Base-by-base conservation (phyloP, 2,329 filamentous ascomycete genomes). In the Claviceps africana region DNA sequence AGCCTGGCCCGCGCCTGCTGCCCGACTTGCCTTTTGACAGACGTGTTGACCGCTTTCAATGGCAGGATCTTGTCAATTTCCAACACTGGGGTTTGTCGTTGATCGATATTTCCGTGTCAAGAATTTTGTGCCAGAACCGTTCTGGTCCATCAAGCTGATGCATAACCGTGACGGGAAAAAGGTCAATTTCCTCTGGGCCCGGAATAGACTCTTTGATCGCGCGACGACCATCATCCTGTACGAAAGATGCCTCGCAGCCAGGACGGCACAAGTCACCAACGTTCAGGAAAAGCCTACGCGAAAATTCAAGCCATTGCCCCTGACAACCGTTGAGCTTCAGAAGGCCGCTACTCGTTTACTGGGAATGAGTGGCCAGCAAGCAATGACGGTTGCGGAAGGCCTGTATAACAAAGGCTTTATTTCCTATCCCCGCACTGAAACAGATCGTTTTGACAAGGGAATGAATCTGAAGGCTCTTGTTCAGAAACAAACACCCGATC, bases 391-490 rank as follows among this genome's bases (percentile, higher is more conserved):
- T 25, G 93, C 93, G 4, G 93, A 98, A 67, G 73, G 74, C 5
- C 78, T 98, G 2, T 98, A 98, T 71, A 90, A 89, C 47, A 89
- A 86, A 66, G 93, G 93, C 0, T 97, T 90, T 69, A 95, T 98
- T 68, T 96, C 90, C 67, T 98, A 98, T 67, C 93, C 93, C 1
- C 83, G 93, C 67, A 98, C 93, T 0, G 93, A 98, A 67, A 98
- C 93, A 0, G 93, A 98, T 66, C 86, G 91, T 33, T 98, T 97
- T 62, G 90, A 96, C 62, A 81, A 81, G 60, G 91, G 79, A 4
- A 96, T 97, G 72, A 84, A 97, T 63, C 75, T 98, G 21, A 81
- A 79, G 56, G 78, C 76, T 22, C 72, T 98, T 9, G 78, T 96
- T 19, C 81, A 87, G 60, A 96, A 94, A 62, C 93, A 98, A 66